Evolutionary conservation across 225 moss, liverwort and hornwort species (phyloP).

Genomic region (Physcomitrium patens): DNA sequence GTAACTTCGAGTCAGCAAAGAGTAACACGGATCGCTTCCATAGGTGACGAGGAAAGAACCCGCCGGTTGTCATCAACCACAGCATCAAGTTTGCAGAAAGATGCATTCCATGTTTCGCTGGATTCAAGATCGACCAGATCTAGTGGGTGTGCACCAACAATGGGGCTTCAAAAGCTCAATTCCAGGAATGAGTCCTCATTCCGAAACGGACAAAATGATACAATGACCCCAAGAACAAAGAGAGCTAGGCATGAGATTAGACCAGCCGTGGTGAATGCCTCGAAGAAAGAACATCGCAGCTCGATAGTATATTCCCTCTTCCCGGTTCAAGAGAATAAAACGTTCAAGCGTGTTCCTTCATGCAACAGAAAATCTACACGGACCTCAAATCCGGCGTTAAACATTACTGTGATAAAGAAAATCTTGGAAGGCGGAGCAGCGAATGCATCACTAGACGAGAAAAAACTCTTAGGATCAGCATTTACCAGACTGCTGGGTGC

Average conservation of each 20-base stretch:
- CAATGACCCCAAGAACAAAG: not conserved
- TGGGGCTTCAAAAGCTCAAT: slow-evolving; percentile 20
- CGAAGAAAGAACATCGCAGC: slow-evolving; percentile 21
- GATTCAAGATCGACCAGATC: slow-evolving; percentile 4
- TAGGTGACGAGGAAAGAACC: slow-evolving; percentile 5
- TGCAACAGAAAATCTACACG: slow-evolving; percentile 7
- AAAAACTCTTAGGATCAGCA: slow-evolving; percentile 25
- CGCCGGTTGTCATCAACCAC: not conserved
- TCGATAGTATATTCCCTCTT: slow-evolving; percentile 26
- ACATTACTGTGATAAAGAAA: slow-evolving; percentile 17
- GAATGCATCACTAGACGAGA: slow-evolving; percentile 12
- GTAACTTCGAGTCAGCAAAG: not conserved
- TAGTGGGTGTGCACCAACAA: slow-evolving; percentile 7
- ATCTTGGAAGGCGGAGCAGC: slow-evolving; percentile 19
- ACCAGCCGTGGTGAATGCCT: slow-evolving; percentile 17
- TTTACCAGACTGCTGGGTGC: slow-evolving; percentile 18
- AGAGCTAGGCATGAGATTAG: not conserved
- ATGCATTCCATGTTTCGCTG: slow-evolving; percentile 4
- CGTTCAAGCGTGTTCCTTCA: not conserved
- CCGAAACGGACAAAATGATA: slow-evolving; percentile 5
- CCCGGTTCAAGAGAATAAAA: slow-evolving; percentile 29
- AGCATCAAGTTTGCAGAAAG: not conserved
- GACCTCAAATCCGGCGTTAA: not conserved
- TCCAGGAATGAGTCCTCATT: slow-evolving; percentile 13
- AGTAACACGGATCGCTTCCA: not conserved